Evolutionary conservation across 257 asterid genomes (phyloP), one percentile per base, ranked within the genome.

Genomic region (Coffea canephora): DNA sequence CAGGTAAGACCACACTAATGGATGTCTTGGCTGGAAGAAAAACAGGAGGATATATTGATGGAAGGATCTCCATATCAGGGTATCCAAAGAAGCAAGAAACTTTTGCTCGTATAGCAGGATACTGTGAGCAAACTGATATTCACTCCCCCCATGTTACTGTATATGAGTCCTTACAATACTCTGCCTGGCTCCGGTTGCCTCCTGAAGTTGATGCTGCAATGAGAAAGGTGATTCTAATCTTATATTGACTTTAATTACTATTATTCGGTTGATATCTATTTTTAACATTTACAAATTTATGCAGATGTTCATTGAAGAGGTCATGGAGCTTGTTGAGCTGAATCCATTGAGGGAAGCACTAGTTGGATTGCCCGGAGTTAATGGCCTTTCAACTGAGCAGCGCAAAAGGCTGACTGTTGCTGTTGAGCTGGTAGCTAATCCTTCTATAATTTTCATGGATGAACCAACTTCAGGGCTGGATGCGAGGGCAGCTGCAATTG

Each of bases 401-500:
- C 50, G 84, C 8, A 81, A 81, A 67, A 77, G 84, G 73, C 70
- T 81, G 18, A 81, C 84, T 1, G 73, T 81, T 39, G 84, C 84
- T 36, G 81, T 81, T 81, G 84, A 81, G 45, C 81, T 81, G 57
- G 84, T 81, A 14, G 81, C 84, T 11, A 81, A 81, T 70, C 84
- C 84, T 49, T 81, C 84, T 5, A 81, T 81, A 31, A 81, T 81
- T 34, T 81, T 81, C 27, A 81, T 81, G 84, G 81, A 81, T 76
- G 84, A 81, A 71, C 84, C 84, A 71, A 81, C 84, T 64, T 81
- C 84, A 0, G 84, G 84, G 27, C 75, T 81, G 5, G 84, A 81
- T 61, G 84, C 84, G 5, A 81, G 84, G 67, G 84, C 84, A 12
- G 84, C 84, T 48, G 84, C 84, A 25, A 77, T 81, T 69, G 84